phyloP scores from a whole-genome alignment of 2,329 filamentous ascomycete species.

The Lachnellula willkommii region DNA sequence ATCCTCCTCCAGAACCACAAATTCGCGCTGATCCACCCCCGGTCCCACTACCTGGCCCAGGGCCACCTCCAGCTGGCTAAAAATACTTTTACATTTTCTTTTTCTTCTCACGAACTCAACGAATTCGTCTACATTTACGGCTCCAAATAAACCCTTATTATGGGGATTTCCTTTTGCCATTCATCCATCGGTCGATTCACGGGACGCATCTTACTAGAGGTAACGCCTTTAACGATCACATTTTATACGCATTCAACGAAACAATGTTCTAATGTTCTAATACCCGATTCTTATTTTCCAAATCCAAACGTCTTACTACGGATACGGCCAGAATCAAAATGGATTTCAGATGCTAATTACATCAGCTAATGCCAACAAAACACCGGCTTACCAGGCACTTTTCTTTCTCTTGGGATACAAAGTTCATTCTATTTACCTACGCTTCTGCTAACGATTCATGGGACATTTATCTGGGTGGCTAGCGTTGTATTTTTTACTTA shows the following conservation, averaged over 20 bases:
- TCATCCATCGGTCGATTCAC: constrained; percentile 9
- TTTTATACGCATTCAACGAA: constrained; percentile 17
- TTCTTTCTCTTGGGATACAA: background rate
- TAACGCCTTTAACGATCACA: constrained; percentile 18
- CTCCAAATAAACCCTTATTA: constrained; percentile 5
- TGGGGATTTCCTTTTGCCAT: constrained; percentile 10
- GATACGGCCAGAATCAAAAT: constrained; percentile 5
- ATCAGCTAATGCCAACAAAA: background rate
- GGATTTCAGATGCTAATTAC: background rate
- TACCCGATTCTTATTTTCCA: constrained; percentile 6
- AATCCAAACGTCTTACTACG: constrained; percentile 5
- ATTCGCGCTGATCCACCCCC: background rate
- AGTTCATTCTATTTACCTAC: constrained; percentile 1
- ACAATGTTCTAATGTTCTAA: constrained; percentile 15
- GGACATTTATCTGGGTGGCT: constrained; percentile 7
- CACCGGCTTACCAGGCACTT: background rate
- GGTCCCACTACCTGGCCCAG: background rate
- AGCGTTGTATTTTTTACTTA: constrained; percentile 10
- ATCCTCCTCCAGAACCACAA: background rate
- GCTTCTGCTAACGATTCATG: constrained; percentile 14
- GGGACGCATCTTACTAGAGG: constrained; percentile 17
- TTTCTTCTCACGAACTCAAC: constrained; percentile 2
- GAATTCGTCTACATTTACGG: background rate
- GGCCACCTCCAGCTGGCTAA: background rate
- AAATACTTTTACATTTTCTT: background rate